These are phyloP conservation scores for Ophiocordyceps robertsii DNA, from an alignment of 2,329 filamentous ascomycete genomes.

Conservation along the genomic window DNA sequence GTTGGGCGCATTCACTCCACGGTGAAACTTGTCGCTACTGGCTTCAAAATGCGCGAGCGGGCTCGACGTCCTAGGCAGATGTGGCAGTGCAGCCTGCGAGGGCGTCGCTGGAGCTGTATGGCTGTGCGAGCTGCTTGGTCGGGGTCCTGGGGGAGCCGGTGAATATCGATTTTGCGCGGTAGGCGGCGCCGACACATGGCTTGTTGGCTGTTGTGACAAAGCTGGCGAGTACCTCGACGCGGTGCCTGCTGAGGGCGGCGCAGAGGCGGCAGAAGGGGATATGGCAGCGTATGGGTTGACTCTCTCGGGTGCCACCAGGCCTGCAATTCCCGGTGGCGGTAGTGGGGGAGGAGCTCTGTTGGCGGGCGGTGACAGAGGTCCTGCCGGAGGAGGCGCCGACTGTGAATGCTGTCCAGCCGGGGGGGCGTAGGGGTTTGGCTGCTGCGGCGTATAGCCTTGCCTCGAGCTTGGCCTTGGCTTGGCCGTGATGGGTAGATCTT, in stretches of 20 bases:
- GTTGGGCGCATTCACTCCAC: constrained; percentile 9
- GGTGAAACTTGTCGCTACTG: constrained; percentile 24
- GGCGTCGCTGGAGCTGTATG: constrained; percentile 18
- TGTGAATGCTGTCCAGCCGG: constrained; percentile 1
- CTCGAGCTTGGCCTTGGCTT: constrained; percentile 49
- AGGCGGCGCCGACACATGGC: constrained; percentile 25
- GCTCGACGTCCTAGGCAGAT: constrained; percentile 52
- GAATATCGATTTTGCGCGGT: constrained; percentile 38
- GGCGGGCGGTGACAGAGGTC: constrained; percentile 13
- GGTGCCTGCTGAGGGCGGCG: constrained; percentile 20
- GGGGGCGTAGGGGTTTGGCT: constrained; percentile 18
- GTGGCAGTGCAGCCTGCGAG: constrained; percentile 35
- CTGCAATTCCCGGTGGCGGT: constrained; percentile 14
- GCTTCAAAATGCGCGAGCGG: constrained; percentile 52
- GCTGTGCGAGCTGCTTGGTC: constrained; percentile 29
- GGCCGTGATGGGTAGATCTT: constrained; percentile 54
- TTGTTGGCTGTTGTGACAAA: constrained; percentile 24
- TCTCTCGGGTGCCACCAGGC: constrained; percentile 39
- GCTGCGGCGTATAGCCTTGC: constrained; percentile 30
- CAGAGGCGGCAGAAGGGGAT: constrained; percentile 19
- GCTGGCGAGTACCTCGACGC: constrained; percentile 50
- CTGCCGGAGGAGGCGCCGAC: constrained; percentile 13
- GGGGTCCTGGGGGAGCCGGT: constrained; percentile 27
- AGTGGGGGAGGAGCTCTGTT: constrained; percentile 9
- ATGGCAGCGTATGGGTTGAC: constrained; percentile 40